phyloP scores from a whole-genome alignment of 176 grass and related monocot species.

The Neostapfia colusana region DNA sequence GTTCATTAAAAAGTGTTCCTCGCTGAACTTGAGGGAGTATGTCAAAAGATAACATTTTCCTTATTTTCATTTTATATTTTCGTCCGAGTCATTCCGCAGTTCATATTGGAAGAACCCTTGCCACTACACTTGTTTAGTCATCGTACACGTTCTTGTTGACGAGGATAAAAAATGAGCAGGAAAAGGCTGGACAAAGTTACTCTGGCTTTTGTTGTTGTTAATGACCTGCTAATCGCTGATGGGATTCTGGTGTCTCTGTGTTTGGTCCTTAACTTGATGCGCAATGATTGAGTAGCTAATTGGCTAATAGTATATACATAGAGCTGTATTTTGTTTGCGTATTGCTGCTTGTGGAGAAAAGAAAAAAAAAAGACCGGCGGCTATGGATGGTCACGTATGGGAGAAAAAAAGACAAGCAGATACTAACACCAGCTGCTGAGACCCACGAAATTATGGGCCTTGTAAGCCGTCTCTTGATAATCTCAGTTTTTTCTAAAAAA shows the following conservation, averaged over 20 bases:
- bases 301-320: neutral
- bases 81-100: neutral
- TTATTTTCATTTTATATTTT: neutral
- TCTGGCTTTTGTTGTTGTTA: neutral
- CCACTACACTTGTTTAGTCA: neutral
- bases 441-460: neutral
- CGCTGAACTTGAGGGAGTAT: neutral
- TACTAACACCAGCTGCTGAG: neutral
- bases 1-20: too few species aligned
- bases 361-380: neutral
- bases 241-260: neutral
- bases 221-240: neutral
- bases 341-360: neutral
- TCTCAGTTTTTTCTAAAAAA: too few species aligned
- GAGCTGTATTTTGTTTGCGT: neutral
- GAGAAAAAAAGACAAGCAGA: neutral
- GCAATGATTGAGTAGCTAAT: neutral
- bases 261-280: conserved; percentile 4
- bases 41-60: neutral
- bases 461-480: neutral
- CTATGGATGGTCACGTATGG: neutral
- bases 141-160: neutral
- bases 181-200: neutral
- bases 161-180: neutral
- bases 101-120: neutral